Base-by-base conservation (phyloP, 257 asterid species). In the Nicotiana otophora region DNA sequence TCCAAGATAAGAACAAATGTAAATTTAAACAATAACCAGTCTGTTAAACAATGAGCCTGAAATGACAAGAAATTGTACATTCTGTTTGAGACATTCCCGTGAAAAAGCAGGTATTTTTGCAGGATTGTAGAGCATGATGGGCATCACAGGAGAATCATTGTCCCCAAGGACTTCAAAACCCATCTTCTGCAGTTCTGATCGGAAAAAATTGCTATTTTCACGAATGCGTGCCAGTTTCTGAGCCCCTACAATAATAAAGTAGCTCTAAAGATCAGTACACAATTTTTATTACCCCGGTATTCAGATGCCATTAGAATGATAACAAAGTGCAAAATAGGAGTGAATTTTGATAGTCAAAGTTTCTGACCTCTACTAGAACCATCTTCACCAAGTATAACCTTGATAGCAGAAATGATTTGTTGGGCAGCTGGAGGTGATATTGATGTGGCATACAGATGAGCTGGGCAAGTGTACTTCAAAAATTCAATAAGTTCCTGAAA, bases 151-250 rank as follows among this genome's bases (percentile, higher is more conserved):
- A 69, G 99, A 96, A 83, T 96, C 99, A 78, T 96, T 92, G 90
- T 94, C 99, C 68, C 99, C 99, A 77, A 96, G 88, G 86, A 96
- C 99, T 89, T 96, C 99, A 84, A 96, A 96, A 66, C 99, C 99
- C 98, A 93, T 96, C 90, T 96, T 96, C 86, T 94, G 97, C 88
- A 96, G 81, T 83, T 96, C 98, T 2, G 97, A 90, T 77, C 99
- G 86, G 94, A 92, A 96, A 85, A 94, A 96, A 82, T 96, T 96
- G 91, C 98, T 88, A 55, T 96, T 96, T 85, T 96, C 99, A 17
- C 98, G 96, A 51, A 96, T 94, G 78, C 89, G 87, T 78, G 97
- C 97, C 57, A 96, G 94, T 87, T 96, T 96, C 85, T 88, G 98
- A 80, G 99, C 98, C 82, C 99, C 99, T 96, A 86, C 51, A 69